Base-by-base conservation (phyloP, 2,329 filamentous ascomycete species). In the Byssoonygena ceratinophila region DNA sequence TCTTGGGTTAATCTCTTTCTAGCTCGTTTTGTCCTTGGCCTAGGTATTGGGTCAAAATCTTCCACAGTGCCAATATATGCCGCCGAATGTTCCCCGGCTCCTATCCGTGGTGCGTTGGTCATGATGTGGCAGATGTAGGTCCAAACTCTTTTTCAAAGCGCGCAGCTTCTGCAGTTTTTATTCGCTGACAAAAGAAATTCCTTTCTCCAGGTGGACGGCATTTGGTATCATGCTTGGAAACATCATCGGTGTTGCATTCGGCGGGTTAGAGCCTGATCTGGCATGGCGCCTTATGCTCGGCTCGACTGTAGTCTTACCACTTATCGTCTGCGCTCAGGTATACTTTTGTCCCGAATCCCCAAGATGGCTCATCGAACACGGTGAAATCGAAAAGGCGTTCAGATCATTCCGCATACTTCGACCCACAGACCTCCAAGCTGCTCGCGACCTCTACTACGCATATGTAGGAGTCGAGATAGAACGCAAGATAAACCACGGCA, bases 281-380 rank as follows among this genome's bases (percentile, higher is more conserved):
- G 69, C 81, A 57, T 86, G 83, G 83, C 77, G 83, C 27, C 69
- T 85, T 29, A 84, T 85, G 79, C 76, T 87, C 61, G 81, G 76
- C 2, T 84, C 80, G 6, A 82, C 83, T 6, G 76, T 84, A 57
- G 72, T 84, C 1, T 78, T 79, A 2, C 76, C 78, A 16, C 65
- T 84, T 5, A 59, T 81, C 39, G 78, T 81, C 53, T 78, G 76
- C 60, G 64, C 60, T 7, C 71, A 82, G 18, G 82, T 87, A 58
- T 87, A 78, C 65, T 72, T 84, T 51, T 87, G 83, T 61, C 79
- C 81, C 0, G 75, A 77, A 54, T 73, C 68, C 2, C 73, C 73
- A 31, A 64, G 74, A 57, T 76, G 74, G 74, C 65, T 75, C 20
- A 77, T 78, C 59, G 70, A 75, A 59, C 70, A 76, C 43, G 62